Conservation (phyloP, 768 basidiomycete species). For the Russula sp. region DNA sequence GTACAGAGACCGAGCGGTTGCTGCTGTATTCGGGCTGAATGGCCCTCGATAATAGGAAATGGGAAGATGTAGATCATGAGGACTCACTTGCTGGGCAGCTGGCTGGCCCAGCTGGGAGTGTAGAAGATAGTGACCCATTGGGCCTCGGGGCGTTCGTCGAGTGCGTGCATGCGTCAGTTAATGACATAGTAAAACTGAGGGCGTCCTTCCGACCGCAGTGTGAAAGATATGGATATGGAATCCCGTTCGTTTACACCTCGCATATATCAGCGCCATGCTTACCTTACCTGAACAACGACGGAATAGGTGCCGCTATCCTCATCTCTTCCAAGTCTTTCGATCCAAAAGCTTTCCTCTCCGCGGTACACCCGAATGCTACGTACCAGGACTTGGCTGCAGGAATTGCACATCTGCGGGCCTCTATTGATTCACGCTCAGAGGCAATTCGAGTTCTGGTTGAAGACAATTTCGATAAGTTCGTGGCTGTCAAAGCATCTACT, state of each 20-base stretch:
- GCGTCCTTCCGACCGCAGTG: constrained; percentile 31
- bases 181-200: neutral
- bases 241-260: constrained; percentile 46
- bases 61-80: constrained; percentile 89
- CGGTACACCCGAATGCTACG: constrained; percentile 89
- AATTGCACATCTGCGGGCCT: constrained; percentile 60
- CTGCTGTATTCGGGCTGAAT: neutral
- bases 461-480: constrained; percentile 97
- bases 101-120: constrained; percentile 40
- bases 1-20: constrained; percentile 6
- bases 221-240: constrained; percentile 67
- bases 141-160: constrained; percentile 62
- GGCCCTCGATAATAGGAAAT: constrained; percentile 46
- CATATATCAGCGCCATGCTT: neutral
- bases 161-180: constrained; percentile 34
- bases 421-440: constrained; percentile 86
- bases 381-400: constrained; percentile 86
- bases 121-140: constrained; percentile 68
- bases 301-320: constrained; percentile 67
- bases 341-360: constrained; percentile 87
- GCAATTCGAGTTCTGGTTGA: constrained; percentile 94
- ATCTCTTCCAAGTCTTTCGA: constrained; percentile 94
- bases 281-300: constrained; percentile 5
- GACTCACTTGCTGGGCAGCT: constrained; percentile 67
- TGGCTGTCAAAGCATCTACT: constrained; percentile 94